phyloP scores from a whole-genome alignment of 148 eudicot species.

The Arctostaphylos glauca region DNA sequence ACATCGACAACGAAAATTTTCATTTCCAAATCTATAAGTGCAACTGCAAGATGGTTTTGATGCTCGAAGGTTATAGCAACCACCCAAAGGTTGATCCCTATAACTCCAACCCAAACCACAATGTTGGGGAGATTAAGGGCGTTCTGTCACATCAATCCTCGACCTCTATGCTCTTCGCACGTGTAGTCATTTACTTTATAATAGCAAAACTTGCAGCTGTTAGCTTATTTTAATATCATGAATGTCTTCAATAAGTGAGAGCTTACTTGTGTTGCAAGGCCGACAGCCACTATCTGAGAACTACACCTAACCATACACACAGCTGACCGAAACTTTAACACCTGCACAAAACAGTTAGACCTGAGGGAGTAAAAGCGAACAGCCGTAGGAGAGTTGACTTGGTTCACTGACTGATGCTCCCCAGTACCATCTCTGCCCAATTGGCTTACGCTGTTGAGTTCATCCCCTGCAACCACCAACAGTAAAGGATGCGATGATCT shows the following conservation, averaged over 20 bases:
- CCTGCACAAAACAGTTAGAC: conserved; percentile 37
- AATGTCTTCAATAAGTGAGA: not conserved
- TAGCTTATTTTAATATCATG: not conserved
- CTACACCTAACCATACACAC: conserved; percentile 44
- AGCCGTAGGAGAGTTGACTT: conserved; percentile 30
- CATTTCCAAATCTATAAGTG: not conserved
- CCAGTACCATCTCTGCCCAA: conserved; percentile 22
- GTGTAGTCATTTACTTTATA: conserved; percentile 7
- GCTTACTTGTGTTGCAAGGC: conserved; percentile 43
- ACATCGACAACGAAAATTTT: not conserved
- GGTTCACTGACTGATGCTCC: conserved; percentile 26
- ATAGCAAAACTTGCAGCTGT: not conserved
- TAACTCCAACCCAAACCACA: not conserved
- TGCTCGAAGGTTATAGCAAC: not conserved
- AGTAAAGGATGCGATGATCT: conserved; percentile 36
- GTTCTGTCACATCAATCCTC: not conserved
- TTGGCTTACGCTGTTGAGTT: conserved; percentile 18
- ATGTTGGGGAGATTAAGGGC: not conserved
- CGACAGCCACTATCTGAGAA: conserved; percentile 44
- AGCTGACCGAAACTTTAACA: conserved; percentile 38
- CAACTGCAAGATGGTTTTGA: not conserved
- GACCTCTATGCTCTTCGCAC: not conserved
- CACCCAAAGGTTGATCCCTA: not conserved
- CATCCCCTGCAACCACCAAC: conserved; percentile 42
- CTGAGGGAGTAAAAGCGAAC: conserved; percentile 44